Evolutionary conservation across 352 stramenopile species (phyloP), one percentile per base, ranked within the genome.

Genomic region (Globisporangium heterothallicum): DNA sequence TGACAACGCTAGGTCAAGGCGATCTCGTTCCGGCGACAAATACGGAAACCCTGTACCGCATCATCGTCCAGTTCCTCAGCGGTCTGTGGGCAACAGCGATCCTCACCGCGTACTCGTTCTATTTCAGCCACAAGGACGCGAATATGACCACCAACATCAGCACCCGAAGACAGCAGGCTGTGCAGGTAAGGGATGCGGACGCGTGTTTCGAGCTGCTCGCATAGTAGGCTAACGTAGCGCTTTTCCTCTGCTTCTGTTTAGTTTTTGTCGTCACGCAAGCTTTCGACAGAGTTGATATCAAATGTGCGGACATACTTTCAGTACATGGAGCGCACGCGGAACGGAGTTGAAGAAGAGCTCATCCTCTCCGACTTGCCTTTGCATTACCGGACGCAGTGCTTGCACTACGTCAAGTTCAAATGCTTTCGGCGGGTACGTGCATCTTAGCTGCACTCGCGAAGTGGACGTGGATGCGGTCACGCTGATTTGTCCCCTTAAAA

Each of bases 241-340:
- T 14, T 47, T 43, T n/a, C 7, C 10, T 41, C 19, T 34, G 34
- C 43, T 32, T 18, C 4, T 1, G 6, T 25, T 4, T 36, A 81
- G 74, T 85, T 87, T 53, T 38, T 87, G 8, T 22, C 12, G 14
- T 64, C 63, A 26, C 62, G 75, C 10, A 72, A 73, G n/a, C 53
- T 80, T 6, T 36, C 74, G 12, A 36, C 13, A 1, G 40, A 68
- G 4, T 53, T 87, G 1, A 42, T 61, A 1, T 34, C 27, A 0
- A 58, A 64, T 6, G 72, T 89, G 25, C 63, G 68, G 16, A 61
- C 66, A 19, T 89, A 87, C 50, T 87, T 83, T 36, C 70, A 84
- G 35, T 89, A 86, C 34, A 87, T 89, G 78, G 72, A 89, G 49
- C 70, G 74, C 1, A 86, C 76, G 1, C 72, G 78, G 3, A 79